Evolutionary conservation across 2,329 filamentous ascomycete species (phyloP), one percentile per base, ranked within the genome.

Genomic region (Rutstroemia sp.): DNA sequence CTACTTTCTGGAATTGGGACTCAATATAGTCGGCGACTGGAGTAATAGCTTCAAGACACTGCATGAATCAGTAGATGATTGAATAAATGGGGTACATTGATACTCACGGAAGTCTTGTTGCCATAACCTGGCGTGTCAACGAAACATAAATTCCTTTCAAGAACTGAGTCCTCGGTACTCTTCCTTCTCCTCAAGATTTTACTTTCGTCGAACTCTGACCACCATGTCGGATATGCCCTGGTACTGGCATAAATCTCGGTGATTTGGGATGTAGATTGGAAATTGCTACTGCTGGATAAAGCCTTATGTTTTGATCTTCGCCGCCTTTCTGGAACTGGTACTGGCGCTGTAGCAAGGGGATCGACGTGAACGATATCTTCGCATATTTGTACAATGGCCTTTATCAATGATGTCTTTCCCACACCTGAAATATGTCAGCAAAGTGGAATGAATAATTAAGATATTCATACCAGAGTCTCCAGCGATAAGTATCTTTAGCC

Each of bases 321-420:
- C 52, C 57, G 59, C 57, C 59, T 50, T 46, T 71, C 59, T 42
- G 64, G 41, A 46, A 66, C 61, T 1, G 73, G 54, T 4, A 66
- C 56, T 49, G 63, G 58, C 16, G 70, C 71, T 8, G 69, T 63
- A 30, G 71, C 69, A 30, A 77, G 70, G 2, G 74, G 70, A 68
- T 97, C 92, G 53, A 96, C 85, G 69, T 99, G 92, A 2, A 97
- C 92, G 60, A 99, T 95, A 67, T 97, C 90, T 67, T 92, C 84
- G 70, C 90, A 95, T 3, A 77, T 79, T 67, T 96, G 90, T 16
- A 95, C 85, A 47, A 99, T 89, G 2, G 90, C 89, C 68, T 87
- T 89, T 65, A 97, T 88, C 50, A 97, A 79, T 3, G 89, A 92
- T 1, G 91, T 92, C 74, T 97, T 97, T 38, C 94, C 94, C 48